Percentiles rank a stretch among this genome's conserved stretches.
Evolutionary conservation across 805 yeast genomes (phyloP).

Genomic region (Zygotorulaspora danielsina): DNA sequence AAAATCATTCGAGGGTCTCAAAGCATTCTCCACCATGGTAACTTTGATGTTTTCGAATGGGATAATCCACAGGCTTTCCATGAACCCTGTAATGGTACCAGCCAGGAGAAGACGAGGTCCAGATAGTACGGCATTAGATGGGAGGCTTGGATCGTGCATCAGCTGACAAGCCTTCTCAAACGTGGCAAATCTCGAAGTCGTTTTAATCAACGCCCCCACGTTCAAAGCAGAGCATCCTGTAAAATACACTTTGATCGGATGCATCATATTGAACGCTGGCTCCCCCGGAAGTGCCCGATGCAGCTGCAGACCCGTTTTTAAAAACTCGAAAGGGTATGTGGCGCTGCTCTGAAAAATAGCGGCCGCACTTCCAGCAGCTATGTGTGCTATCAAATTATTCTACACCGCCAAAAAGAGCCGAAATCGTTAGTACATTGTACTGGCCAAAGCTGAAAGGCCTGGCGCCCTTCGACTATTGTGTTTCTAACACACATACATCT

Average conservation of each 20-base stretch:
- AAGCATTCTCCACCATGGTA: conserved; percentile 68
- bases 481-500: conserved; percentile 14
- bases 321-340: conserved; percentile 68
- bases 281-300: conserved; percentile 41
- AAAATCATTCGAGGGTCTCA: conserved; percentile 29
- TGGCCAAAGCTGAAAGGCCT: too few relatives aligned
- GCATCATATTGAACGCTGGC: conserved; percentile 30
- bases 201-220: conserved; percentile 67
- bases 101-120: conserved; percentile 84
- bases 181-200: conserved; percentile 65
- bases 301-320: conserved; percentile 62
- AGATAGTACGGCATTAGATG: conserved; percentile 53
- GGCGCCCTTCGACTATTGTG: too few relatives aligned
- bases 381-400: conserved; percentile 14
- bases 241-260: conserved; percentile 37
- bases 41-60: conserved; percentile 89
- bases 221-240: conserved; percentile 74
- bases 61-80: conserved; percentile 77
- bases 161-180: conserved; percentile 72
- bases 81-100: conserved; percentile 75
- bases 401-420: not conserved
- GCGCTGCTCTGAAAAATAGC: conserved; percentile 58
- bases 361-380: conserved; percentile 43
- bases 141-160: conserved; percentile 42
- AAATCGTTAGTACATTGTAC: too few relatives aligned